These are phyloP conservation scores for Stipa capillata DNA, from an alignment of 176 grass and related monocot species.

Conservation along the genomic window DNA sequence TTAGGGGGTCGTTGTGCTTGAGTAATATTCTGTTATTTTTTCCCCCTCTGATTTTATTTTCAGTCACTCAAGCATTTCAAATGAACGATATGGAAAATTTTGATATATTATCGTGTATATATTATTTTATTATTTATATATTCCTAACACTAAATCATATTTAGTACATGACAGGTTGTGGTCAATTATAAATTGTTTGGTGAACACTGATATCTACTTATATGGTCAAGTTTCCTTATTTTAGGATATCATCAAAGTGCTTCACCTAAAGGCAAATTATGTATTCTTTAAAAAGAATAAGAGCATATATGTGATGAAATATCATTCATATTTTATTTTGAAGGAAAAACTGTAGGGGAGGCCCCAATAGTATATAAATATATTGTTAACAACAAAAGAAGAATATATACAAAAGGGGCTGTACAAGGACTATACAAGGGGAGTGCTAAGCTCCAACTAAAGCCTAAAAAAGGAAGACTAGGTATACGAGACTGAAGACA, in stretches of 20 bases:
- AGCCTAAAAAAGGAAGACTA: too few relatives aligned
- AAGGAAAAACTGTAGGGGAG: too few relatives aligned
- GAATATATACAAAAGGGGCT: too few relatives aligned
- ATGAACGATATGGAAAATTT: background rate
- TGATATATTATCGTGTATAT: background rate
- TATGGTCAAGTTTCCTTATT: background rate
- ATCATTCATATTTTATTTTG: background rate
- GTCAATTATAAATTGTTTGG: background rate
- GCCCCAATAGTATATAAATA: too few relatives aligned
- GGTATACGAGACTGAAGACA: too few relatives aligned
- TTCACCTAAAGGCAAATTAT: background rate
- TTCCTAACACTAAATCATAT: background rate
- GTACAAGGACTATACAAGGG: too few relatives aligned
- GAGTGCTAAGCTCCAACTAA: too few relatives aligned
- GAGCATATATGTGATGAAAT: background rate
- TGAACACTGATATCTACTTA: background rate
- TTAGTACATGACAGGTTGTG: background rate
- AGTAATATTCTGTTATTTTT: background rate
- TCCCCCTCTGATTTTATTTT: background rate
- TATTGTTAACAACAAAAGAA: too few relatives aligned
- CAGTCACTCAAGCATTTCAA: background rate
- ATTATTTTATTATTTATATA: too few relatives aligned
- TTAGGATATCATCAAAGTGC: background rate
- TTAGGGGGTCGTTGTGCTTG: background rate
- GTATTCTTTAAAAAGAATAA: background rate